These are phyloP conservation scores for Penicillium canariense DNA, from an alignment of 495 filamentous ascomycete genomes.

Conservation along the genomic window DNA sequence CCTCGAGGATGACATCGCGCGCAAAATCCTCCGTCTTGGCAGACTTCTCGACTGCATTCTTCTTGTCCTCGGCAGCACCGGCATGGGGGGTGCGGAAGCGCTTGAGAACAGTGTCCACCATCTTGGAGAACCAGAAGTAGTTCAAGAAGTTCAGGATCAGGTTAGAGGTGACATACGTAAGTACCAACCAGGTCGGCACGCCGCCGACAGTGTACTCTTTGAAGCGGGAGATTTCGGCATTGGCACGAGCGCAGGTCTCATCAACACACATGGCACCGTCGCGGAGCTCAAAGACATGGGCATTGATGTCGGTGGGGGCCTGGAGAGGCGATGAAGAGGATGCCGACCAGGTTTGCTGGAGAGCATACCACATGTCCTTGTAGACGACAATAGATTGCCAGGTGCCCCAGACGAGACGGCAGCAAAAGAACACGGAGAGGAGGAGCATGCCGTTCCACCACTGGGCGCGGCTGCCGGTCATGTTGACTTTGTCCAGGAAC, in stretches of 20 bases:
- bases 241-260: conserved; percentile 35
- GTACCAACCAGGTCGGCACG: conserved; percentile 78
- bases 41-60: conserved; percentile 4
- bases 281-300: conserved; percentile 37
- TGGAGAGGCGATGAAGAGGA: conserved; percentile 19
- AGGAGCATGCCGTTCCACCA: conserved; percentile 80
- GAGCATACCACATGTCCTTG: conserved; percentile 71
- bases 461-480: conserved; percentile 81
- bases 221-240: conserved; percentile 52
- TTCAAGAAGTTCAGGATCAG: conserved; percentile 81
- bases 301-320: conserved; percentile 31
- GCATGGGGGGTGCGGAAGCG: conserved; percentile 61
- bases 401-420: conserved; percentile 88
- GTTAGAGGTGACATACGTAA: conserved; percentile 74
- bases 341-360: conserved; percentile 47
- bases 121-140: conserved; percentile 95
- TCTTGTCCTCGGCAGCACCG: neutral
- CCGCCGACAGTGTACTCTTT: conserved; percentile 41
- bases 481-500: conserved; percentile 97
- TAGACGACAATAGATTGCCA: conserved; percentile 77
- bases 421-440: conserved; percentile 72
- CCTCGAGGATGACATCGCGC: conserved; percentile 37
- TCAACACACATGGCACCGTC: conserved; percentile 34
- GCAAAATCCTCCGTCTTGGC: conserved; percentile 30
- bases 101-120: conserved; percentile 89